A percentile compares a stretch with the other conserved stretches of the same genome.
Evolutionary conservation across 441 rosid species (phyloP).

Genomic region (Raphanus hybrid): DNA sequence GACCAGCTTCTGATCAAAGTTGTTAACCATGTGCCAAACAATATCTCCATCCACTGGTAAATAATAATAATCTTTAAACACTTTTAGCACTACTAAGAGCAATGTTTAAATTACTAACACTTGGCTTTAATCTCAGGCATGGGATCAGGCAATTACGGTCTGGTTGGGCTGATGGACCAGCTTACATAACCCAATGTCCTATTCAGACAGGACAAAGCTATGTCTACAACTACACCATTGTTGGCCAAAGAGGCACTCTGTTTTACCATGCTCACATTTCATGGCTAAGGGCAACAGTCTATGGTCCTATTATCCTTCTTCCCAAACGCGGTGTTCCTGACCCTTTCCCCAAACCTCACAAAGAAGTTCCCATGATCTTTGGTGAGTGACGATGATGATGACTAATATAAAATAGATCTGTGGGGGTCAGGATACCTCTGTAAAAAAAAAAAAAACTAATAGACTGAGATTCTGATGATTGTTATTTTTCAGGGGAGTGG

Average conservation of each 20-base stretch:
- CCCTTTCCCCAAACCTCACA: constrained; percentile 60
- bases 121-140: constrained; percentile 48
- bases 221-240: constrained; percentile 58
- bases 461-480: too few species aligned
- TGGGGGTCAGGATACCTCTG: too few species aligned
- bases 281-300: constrained; percentile 63
- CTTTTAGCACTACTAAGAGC: constrained; percentile 5
- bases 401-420: background rate
- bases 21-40: constrained; percentile 51
- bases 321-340: constrained; percentile 58
- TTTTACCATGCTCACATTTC: constrained; percentile 63
- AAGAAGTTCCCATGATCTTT: constrained; percentile 57
- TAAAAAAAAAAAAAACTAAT: too few species aligned
- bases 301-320: constrained; percentile 60
- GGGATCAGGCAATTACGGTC: constrained; percentile 57
- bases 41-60: constrained; percentile 58
- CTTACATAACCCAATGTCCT: constrained; percentile 68
- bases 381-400: constrained; percentile 42
- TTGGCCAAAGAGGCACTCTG: constrained; percentile 65
- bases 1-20: constrained; percentile 55
- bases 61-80: constrained; percentile 7
- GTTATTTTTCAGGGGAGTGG: constrained; percentile 65
- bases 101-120: constrained; percentile 12
- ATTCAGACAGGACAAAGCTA: constrained; percentile 64
- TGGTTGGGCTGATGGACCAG: constrained; percentile 75